phyloP scores from a whole-genome alignment of 2,329 filamentous ascomycete genomes.

The Helicocarpus griseus region DNA sequence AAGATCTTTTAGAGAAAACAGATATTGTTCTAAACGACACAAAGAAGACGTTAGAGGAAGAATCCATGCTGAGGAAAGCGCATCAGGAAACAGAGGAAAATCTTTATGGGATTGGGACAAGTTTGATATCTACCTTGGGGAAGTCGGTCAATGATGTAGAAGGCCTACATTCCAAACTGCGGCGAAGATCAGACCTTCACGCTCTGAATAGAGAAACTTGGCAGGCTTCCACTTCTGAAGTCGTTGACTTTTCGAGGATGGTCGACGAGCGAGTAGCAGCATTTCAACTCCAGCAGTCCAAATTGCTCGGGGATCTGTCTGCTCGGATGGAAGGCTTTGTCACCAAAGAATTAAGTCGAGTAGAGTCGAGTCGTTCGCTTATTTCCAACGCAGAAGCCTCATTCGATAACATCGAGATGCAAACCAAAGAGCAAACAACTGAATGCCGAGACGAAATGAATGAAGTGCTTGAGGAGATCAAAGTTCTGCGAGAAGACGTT shows the following conservation, averaged over 20 bases:
- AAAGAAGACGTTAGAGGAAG: conserved; percentile 65
- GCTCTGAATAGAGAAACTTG: conserved; percentile 68
- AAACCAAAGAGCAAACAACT: conserved; percentile 45
- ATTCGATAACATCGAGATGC: conserved; percentile 58
- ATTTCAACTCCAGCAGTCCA: conserved; percentile 63
- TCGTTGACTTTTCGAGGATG: conserved; percentile 63
- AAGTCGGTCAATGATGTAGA: conserved; percentile 71
- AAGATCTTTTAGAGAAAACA: conserved; percentile 74
- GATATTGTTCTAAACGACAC: conserved; percentile 75
- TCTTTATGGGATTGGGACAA: conserved; percentile 61
- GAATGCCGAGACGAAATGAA: conserved; percentile 76
- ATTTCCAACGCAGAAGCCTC: conserved; percentile 58
- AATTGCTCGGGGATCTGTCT: conserved; percentile 58
- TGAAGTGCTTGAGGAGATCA: conserved; percentile 82
- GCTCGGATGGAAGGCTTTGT: conserved; percentile 69
- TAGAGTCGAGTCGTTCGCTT: conserved; percentile 60
- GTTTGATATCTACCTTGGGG: conserved; percentile 68
- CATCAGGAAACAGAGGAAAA: conserved; percentile 76
- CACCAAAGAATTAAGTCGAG: conserved; percentile 59
- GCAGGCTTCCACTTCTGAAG: conserved; percentile 64
- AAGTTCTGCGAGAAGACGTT: conserved; percentile 76
- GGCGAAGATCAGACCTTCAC: conserved; percentile 75
- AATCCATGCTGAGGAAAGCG: conserved; percentile 68
- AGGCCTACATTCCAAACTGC: conserved; percentile 76
- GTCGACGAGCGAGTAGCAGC: conserved; percentile 66